Conservation (phyloP, 176 grass and related monocot species). For the Cenchrus americanus region DNA sequence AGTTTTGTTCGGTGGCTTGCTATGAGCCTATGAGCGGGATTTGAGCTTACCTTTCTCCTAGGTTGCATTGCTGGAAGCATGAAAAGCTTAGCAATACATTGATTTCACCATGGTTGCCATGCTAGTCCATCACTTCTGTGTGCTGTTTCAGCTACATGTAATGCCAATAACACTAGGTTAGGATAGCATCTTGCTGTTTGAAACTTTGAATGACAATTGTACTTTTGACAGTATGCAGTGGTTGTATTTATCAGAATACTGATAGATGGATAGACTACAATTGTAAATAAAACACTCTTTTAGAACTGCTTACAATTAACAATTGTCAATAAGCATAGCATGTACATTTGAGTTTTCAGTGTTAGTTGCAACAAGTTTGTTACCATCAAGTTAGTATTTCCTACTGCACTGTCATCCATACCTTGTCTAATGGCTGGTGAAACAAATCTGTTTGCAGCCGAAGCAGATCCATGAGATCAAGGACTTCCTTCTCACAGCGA, state of each 20-base stretch:
- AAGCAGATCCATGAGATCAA: conserved; percentile 90
- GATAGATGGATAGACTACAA: no score
- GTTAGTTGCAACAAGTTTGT: neutral
- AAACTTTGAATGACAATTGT: neutral
- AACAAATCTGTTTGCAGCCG: conserved; percentile 39
- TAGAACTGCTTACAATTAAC: neutral
- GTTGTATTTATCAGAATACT: neutral
- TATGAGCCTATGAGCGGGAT: no score
- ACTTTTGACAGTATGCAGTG: neutral
- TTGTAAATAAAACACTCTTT: neutral
- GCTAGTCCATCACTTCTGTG: neutral
- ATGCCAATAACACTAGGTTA: neutral
- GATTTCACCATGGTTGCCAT: neutral
- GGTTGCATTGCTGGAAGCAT: neutral
- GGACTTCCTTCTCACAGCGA: conserved; percentile 79
- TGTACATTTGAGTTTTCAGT: neutral
- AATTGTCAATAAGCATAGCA: neutral
- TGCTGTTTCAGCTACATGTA: neutral
- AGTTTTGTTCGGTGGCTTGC: neutral
- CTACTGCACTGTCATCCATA: neutral
- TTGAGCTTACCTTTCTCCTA: neutral
- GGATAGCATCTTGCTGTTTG: neutral
- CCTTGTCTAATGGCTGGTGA: neutral
- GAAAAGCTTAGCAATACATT: neutral
- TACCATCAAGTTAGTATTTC: neutral